Base-by-base conservation (phyloP, 1,284 basidiomycete species). In the Puccinia horiana region DNA sequence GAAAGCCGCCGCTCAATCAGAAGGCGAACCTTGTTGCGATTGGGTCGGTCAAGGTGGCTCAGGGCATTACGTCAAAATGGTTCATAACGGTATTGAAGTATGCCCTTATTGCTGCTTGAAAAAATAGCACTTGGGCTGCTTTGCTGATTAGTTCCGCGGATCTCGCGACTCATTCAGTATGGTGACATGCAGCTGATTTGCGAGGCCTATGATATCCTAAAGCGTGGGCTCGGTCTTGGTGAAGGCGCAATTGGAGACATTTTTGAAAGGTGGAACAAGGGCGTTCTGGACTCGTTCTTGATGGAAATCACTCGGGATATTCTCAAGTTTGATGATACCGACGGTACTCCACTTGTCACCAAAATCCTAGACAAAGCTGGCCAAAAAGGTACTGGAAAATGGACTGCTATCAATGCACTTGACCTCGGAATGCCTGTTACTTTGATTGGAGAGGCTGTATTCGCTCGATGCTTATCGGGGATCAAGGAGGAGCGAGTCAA, bases 161-260 rank as follows among this genome's bases (percentile, higher is more conserved):
- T 70, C 26, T 37, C 32, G 20, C 49, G 44, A 29, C 54, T n/a
- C 8, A 5, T 32, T 52, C 52, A 85, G 89, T 99, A 99, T 88
- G 97, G 97, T 89, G 97, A 99, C 90, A 99, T 99, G 97, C 97
- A 99, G 89, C 90, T 99, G 87, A 99, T 99, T 86, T 94, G 95
- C 85, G 97, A 99, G 89, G 95, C 93, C 26, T 98, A 97, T 88
- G 95, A 98, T 88, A 98, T 99, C 88, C 92, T 99, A 87, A 97
- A 96, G 88, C 93, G 94, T 85, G 97, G 96, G 85, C 92, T 99
- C 85, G 94, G 92, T 84, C 90, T 97, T 35, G 58, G 61, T 49
- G 85, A 86, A 82, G 42, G 83, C 83, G 86, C 87, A 83, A 86
- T 85, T 61, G 84, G 84, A 63, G 85, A 86, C 83, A 87, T 88